A percentile compares a stretch with the other conserved stretches of the same genome.
These are phyloP conservation scores for Cryptococcus depauperatus DNA, from an alignment of 1,284 basidiomycete species.

Conservation along the genomic window DNA sequence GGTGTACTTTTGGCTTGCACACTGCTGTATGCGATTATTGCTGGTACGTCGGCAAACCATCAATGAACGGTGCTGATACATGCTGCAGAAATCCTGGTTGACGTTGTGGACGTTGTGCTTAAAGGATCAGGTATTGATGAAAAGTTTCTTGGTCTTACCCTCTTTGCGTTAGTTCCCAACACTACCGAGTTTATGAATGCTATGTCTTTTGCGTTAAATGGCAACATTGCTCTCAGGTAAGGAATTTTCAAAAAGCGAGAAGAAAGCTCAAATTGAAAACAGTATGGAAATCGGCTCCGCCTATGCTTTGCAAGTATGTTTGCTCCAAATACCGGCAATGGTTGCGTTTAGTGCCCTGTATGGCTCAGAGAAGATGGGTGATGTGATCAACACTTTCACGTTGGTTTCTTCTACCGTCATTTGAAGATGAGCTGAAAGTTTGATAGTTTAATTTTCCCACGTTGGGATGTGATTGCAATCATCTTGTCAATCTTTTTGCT, in stretches of 20 bases:
- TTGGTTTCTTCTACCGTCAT: constrained; percentile 42
- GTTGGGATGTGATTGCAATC: constrained; percentile 96
- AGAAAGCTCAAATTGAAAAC: neutral
- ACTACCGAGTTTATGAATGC: constrained; percentile 99
- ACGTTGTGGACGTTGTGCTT: constrained; percentile 91
- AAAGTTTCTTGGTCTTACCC: constrained; percentile 92
- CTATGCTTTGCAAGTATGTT: constrained; percentile 94
- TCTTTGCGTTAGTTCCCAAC: constrained; percentile 96
- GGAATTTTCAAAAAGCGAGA: constrained; percentile 23
- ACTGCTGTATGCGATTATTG: constrained; percentile 88
- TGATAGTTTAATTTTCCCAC: constrained; percentile 84
- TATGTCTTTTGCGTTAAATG: constrained; percentile 96
- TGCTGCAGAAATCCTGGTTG: constrained; percentile 72
- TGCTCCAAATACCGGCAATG: constrained; percentile 97
- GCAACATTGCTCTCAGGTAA: constrained; percentile 91
- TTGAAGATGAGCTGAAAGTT: neutral
- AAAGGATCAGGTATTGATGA: constrained; percentile 91
- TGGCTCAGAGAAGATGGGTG: constrained; percentile 70
- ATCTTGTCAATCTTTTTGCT: constrained; percentile 91
- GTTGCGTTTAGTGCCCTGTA: constrained; percentile 96
- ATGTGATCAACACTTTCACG: constrained; percentile 81
- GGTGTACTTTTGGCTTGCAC: constrained; percentile 85
- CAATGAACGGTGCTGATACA: neutral
- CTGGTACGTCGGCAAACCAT: constrained; percentile 54
- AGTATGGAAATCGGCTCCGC: constrained; percentile 99